These are phyloP conservation scores for Ceratobasidium sp. DNA, from an alignment of 1,284 basidiomycete species.

Conservation along the genomic window DNA sequence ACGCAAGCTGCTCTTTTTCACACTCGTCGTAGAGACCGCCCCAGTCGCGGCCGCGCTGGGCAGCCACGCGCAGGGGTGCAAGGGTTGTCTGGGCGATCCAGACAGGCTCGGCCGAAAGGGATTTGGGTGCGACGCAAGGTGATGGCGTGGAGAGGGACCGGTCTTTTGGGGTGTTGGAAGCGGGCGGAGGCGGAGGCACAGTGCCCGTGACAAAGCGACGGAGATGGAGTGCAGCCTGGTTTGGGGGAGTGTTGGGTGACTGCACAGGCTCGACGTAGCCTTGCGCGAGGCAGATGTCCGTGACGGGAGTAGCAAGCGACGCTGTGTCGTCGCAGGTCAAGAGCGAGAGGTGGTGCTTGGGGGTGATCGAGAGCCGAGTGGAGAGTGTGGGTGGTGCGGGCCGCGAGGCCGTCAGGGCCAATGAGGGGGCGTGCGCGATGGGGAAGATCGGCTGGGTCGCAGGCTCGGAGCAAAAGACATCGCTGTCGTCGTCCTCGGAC, in stretches of 20 bases:
- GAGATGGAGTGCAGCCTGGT: slow-evolving; percentile 27
- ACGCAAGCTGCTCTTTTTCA: slow-evolving; percentile 41
- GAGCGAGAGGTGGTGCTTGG: slow-evolving; percentile 33
- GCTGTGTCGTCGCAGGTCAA: slow-evolving; percentile 38
- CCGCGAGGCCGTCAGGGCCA: slow-evolving; percentile 11
- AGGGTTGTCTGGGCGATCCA: slow-evolving; percentile 16
- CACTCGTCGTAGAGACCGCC: slow-evolving; percentile 39
- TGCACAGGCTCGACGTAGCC: slow-evolving; percentile 35
- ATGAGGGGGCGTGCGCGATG: slow-evolving; percentile 13
- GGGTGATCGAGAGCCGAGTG: slow-evolving; percentile 27
- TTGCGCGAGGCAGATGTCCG: slow-evolving; percentile 32
- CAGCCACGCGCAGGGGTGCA: not conserved
- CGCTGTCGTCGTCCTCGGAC: slow-evolving; percentile 23
- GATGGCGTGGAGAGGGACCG: slow-evolving; percentile 14
- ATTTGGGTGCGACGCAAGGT: slow-evolving; percentile 4
- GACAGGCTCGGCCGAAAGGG: slow-evolving; percentile 24
- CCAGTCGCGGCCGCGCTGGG: slow-evolving; percentile 35
- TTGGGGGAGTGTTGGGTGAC: not conserved
- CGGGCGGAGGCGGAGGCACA: not conserved
- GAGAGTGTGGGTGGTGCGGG: slow-evolving; percentile 26
- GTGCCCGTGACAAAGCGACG: slow-evolving; percentile 22
- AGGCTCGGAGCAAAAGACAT: slow-evolving; percentile 9
- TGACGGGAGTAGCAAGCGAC: slow-evolving; percentile 37
- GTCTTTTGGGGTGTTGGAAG: slow-evolving; percentile 15
- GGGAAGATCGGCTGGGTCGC: slow-evolving; percentile 27